Base-by-base conservation (phyloP, 305 asterid species). In the Fraxinus paxiana region DNA sequence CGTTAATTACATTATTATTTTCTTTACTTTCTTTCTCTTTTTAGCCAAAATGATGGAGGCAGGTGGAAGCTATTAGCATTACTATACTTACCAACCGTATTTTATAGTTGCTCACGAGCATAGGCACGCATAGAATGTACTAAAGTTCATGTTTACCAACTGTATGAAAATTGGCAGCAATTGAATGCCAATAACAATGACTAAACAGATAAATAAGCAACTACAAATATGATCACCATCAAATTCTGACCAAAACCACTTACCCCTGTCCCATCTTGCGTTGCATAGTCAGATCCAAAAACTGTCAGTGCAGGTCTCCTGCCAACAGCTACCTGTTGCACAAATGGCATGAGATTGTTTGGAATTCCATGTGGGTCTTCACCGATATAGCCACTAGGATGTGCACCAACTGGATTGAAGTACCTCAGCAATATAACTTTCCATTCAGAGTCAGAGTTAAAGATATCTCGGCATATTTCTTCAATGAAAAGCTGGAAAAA, bases 191-290 rank as follows among this genome's bases (percentile, higher is more conserved):
- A 24, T 22, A 82, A 38, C 46, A 61, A 9, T 67, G 17, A 37
- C 18, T 31, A 73, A 75, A 33, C 9, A 46, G 37, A 37, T 35
- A 65, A 37, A 34, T n/a, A 63, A 24, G 72, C 33, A 5, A 28
- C 26, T 15, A 33, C 6, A 17, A 69, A 18, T 17, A 71, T 41
- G 18, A 2, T 70, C 24, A 73, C 54, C 70, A 77, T 74, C 26
- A 3, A 41, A n/a, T 15, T 20, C 22, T 69, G 79, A 48, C 56
- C 70, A 56, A 38, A 22, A 13, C 41, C 48, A 26, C 87, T 73
- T 88, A 91, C 96, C 92, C 94, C 96, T 17, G 95, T 91, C 26
- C 95, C 95, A 65, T 91, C 95, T 80, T 86, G 86, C 3, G 93
- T 91, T 31, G 82, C 78, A 81, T 91, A 91, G 63, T 90, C 93